Conservation (phyloP, 1,139 yeast species). For the Geotrichum bryndzae region DNA sequence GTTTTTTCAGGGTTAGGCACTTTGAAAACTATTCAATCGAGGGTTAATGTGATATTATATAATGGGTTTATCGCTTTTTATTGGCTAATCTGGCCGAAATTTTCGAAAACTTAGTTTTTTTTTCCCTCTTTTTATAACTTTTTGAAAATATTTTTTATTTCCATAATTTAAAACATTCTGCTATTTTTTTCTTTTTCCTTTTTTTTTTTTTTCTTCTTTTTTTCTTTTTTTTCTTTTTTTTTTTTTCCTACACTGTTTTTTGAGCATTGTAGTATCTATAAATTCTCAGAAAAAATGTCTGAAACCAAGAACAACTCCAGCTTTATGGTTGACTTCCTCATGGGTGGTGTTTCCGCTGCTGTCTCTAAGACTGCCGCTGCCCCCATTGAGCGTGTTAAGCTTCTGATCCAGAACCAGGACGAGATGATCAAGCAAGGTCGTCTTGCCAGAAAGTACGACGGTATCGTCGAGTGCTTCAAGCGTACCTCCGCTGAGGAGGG, state of each 20-base stretch:
- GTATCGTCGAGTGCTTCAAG: slow-evolving; percentile 66
- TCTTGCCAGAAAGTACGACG: slow-evolving; percentile 57
- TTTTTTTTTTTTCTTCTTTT: neutral
- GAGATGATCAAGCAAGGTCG: slow-evolving; percentile 82
- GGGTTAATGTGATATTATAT: no score
- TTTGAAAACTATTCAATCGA: no score
- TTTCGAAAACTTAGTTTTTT: no score
- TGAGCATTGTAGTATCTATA: neutral
- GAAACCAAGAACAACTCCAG: neutral
- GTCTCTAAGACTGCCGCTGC: slow-evolving; percentile 82
- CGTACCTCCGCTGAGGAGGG: slow-evolving; percentile 73
- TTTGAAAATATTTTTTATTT: no score
- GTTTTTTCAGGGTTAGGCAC: no score
- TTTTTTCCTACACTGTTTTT: slow-evolving; percentile 7
- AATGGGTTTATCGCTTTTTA: no score
- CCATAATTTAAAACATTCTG: no score
- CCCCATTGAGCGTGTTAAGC: slow-evolving; percentile 77
- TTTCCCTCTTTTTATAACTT: no score
- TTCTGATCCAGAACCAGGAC: slow-evolving; percentile 76
- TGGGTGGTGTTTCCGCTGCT: slow-evolving; percentile 86
- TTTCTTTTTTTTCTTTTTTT: slow-evolving; percentile 1
- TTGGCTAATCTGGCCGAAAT: no score
- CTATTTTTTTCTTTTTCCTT: neutral
- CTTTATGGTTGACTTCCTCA: slow-evolving; percentile 55
- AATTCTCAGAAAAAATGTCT: slow-evolving; percentile 8